Evolutionary conservation across 2,329 filamentous ascomycete species (phyloP).

Genomic region (Fusarium illudens): DNA sequence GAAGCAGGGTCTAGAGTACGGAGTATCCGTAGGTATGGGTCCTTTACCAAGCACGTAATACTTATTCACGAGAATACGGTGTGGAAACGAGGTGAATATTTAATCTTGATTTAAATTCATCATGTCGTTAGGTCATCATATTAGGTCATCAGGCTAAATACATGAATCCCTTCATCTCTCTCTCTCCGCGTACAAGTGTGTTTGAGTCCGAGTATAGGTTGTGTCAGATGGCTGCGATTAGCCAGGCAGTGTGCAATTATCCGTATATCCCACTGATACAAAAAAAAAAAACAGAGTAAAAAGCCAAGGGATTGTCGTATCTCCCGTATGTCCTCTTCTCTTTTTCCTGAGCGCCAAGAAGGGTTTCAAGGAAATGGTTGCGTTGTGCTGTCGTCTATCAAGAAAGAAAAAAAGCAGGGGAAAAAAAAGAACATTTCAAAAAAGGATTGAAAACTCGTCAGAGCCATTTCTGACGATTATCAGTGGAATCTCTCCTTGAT

Average conservation of each 20-base stretch:
- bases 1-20: neutral
- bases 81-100: neutral
- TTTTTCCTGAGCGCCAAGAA: conserved; percentile 10
- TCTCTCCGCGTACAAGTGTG: neutral
- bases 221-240: conserved; percentile 6
- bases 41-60: neutral
- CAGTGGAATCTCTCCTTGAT: conserved; percentile 69
- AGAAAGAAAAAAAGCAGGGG: conserved; percentile 8
- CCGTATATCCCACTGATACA: conserved; percentile 2
- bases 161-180: conserved; percentile 17
- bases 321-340: conserved; percentile 3
- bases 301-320: conserved; percentile 7
- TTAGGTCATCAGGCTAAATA: conserved; percentile 33
- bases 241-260: conserved; percentile 7
- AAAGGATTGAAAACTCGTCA: neutral
- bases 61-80: neutral
- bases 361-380: conserved; percentile 12
- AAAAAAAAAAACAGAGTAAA: neutral
- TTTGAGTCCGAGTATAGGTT: conserved; percentile 11
- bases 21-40: neutral
- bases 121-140: conserved; percentile 36
- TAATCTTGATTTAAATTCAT: conserved; percentile 18
- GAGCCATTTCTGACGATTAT: neutral
- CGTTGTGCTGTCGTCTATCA: conserved; percentile 27
- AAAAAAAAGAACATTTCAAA: neutral